Conservation (phyloP, 495 filamentous ascomycete species). For the Penicillium silybi region DNA sequence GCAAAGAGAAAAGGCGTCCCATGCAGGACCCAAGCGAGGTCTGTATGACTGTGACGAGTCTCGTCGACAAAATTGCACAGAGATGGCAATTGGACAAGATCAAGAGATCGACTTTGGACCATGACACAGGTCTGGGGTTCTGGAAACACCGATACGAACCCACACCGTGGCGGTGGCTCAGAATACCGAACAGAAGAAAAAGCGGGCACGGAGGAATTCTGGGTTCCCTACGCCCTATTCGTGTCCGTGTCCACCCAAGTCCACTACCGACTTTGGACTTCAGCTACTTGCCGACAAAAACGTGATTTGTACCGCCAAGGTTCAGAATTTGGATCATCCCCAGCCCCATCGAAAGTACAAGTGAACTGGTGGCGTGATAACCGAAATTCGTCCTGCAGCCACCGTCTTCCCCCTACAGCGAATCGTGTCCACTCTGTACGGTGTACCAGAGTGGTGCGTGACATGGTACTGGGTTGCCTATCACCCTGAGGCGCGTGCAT, state of each 20-base stretch:
- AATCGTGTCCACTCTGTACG: not conserved
- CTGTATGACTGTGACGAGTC: slow-evolving; percentile 20
- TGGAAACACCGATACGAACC: slow-evolving; percentile 26
- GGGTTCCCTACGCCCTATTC: not conserved
- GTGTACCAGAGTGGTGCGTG: slow-evolving; percentile 12
- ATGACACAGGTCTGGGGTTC: slow-evolving; percentile 28
- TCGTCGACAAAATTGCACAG: not conserved
- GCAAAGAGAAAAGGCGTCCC: not conserved
- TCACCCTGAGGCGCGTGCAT: slow-evolving; percentile 13
- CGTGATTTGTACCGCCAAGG: not conserved
- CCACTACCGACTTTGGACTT: not conserved
- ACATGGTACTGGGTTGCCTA: slow-evolving; percentile 18
- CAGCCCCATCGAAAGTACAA: not conserved
- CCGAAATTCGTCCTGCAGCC: slow-evolving; percentile 6
- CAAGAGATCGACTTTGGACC: not conserved
- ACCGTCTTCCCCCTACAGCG: not conserved
- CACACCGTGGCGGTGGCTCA: slow-evolving; percentile 29
- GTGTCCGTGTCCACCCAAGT: not conserved
- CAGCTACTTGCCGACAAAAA: not conserved
- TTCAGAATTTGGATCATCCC: slow-evolving; percentile 14
- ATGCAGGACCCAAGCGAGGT: slow-evolving; percentile 9
- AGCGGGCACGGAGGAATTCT: slow-evolving; percentile 4
- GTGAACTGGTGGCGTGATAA: slow-evolving; percentile 12
- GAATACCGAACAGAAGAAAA: slow-evolving; percentile 11
- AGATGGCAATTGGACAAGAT: not conserved